Base-by-base conservation (phyloP, 129 eudicot species). In the Arctium lappa region DNA sequence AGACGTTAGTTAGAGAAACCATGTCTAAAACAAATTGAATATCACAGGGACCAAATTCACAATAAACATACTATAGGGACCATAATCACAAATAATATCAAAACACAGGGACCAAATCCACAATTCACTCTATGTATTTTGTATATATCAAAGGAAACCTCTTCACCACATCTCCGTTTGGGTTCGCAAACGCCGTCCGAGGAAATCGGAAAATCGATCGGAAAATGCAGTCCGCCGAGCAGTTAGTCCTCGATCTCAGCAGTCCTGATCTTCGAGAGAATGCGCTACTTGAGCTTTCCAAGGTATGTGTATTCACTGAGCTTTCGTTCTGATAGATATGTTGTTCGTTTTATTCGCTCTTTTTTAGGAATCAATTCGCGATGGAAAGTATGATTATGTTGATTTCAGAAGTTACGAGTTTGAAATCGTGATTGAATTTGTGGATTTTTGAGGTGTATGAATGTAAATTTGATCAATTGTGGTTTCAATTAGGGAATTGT, bases 211-310 rank as follows among this genome's bases (percentile, higher is more conserved):
- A 81, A 16, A 88, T 65, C 73, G 90, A 88, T 60, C 91, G 92
- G 80, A 89, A 86, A 74, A 89, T 92, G 97, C 97, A 91, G 77
- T 89, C 94, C 40, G 96, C 93, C 31, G 96, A 94, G 88, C 97
- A 89, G 79, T 82, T 92, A 29, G 98, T 95, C 13, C 93, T 92
- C 78, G 97, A 95, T 85, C 97, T 95, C 74, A 88, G 97, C 88
- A 89, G 89, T 38, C 98, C 97, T 18, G 98, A 92, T 84, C 91
- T 89, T 40, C 84, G 98, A 1, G 97, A 95, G 86, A 90, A 95
- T 72, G 98, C 98, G 0, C 98, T 95, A 71, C 97, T 92, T 10
- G 97, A 95, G 79, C 97, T 95, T 75, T 95, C 98, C 4, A 95
- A 92, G 97, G 98, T 92, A 70, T 4, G 4, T 6, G 0, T 79